Conservation (phyloP, 2,329 filamentous ascomycete genomes). For the Hypomyces rosellus region DNA sequence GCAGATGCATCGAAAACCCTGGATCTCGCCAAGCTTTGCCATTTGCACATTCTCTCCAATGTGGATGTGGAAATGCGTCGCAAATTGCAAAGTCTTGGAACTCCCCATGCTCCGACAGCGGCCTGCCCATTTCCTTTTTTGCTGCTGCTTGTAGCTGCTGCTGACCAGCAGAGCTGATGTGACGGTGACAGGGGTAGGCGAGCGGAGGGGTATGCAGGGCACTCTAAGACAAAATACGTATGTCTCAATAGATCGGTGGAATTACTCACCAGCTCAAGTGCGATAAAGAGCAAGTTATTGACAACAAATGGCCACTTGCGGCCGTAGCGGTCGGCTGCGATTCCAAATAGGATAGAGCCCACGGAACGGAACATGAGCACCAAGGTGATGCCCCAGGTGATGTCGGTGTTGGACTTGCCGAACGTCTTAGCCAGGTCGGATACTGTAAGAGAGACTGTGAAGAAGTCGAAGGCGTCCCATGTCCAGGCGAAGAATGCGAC, state of each 20-base stretch:
- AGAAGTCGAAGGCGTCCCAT: slow-evolving; percentile 62
- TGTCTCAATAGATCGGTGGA: no score
- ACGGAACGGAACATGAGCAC: slow-evolving; percentile 56
- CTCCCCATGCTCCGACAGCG: no score
- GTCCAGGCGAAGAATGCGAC: slow-evolving; percentile 52
- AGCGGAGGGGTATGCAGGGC: background rate
- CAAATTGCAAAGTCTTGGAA: no score
- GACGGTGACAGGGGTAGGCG: background rate
- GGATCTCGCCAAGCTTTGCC: no score
- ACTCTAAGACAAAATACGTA: background rate
- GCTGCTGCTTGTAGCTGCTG: no score
- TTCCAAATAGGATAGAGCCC: slow-evolving; percentile 48
- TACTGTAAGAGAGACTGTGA: slow-evolving; percentile 56
- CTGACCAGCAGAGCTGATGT: no score
- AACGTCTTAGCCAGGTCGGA: slow-evolving; percentile 48
- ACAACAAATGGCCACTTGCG: slow-evolving; percentile 67
- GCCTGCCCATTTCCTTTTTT: no score
- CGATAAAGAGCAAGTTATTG: slow-evolving; percentile 67
- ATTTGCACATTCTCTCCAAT: no score
- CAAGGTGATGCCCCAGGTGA: slow-evolving; percentile 59
- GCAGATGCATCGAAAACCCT: no score
- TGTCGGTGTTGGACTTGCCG: slow-evolving; percentile 47
- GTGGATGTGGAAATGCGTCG: no score
- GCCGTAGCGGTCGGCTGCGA: slow-evolving; percentile 50
- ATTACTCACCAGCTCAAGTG: slow-evolving; percentile 60